Evolutionary conservation across 345 rosid species (phyloP).

Genomic region (Lepidium africanum): DNA sequence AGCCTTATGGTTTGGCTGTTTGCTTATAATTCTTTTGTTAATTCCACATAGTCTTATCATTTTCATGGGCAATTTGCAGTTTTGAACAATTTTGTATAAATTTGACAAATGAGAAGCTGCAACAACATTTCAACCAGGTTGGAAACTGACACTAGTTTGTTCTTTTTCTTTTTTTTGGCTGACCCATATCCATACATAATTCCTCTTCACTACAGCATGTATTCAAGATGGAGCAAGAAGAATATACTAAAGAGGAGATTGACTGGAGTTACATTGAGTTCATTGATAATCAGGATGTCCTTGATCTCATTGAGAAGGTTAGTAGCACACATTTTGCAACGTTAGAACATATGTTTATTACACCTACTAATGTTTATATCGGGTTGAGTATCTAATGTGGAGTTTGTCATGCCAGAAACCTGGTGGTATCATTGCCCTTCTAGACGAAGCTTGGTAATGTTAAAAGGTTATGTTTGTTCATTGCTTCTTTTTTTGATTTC

Average conservation of each 20-base stretch:
- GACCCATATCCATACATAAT: neutral
- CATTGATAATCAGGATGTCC: conserved; percentile 89
- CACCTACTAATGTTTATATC: neutral
- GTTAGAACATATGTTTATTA: neutral
- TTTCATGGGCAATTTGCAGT: conserved; percentile 36
- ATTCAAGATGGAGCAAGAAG: conserved; percentile 99
- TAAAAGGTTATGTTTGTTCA: conserved; percentile 1
- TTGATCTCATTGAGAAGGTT: conserved; percentile 98
- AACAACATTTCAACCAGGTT: conserved; percentile 99
- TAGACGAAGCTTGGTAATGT: conserved; percentile 97
- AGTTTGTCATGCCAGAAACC: conserved; percentile 71
- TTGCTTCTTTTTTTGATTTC: conserved; percentile 13
- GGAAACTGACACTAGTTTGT: conserved; percentile 13
- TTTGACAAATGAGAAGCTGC: conserved; percentile 97
- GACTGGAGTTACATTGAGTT: conserved; percentile 99
- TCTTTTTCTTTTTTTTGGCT: conserved; percentile 11
- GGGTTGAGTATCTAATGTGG: conserved; percentile 22
- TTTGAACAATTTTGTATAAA: conserved; percentile 99
- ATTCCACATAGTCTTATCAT: conserved; percentile 2
- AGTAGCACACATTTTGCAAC: neutral
- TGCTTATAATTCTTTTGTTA: neutral
- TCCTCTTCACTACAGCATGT: conserved; percentile 61
- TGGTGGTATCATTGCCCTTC: conserved; percentile 97
- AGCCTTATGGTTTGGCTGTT: conserved; percentile 10
- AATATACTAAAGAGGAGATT: conserved; percentile 91